Conservation (phyloP, 108 stramenopile genomes). For the Cyclotella atomus region DNA sequence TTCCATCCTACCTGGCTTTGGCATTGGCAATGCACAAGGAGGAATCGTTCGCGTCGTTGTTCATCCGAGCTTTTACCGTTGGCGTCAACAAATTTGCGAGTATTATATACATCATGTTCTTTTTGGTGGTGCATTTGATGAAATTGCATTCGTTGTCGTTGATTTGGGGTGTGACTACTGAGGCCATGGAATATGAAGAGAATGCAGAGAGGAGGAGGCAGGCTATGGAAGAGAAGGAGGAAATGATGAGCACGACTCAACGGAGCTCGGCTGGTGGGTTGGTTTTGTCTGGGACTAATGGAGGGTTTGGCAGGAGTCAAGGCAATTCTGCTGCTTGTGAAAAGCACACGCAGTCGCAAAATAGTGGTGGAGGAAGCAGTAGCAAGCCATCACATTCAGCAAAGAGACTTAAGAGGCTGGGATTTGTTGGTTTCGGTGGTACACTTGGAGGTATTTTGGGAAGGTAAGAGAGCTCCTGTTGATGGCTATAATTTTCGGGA, state of each 20-base stretch:
- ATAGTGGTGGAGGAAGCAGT: not conserved
- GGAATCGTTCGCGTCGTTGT: slow-evolving; percentile 32
- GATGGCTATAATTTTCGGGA: too few relatives aligned
- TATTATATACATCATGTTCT: slow-evolving; percentile 83
- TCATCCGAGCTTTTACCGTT: slow-evolving; percentile 27
- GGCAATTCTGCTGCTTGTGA: not conserved
- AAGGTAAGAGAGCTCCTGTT: too few relatives aligned
- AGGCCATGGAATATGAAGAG: slow-evolving; percentile 94
- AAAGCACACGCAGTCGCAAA: not conserved
- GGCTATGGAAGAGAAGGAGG: slow-evolving; percentile 29
- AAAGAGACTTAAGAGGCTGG: slow-evolving; percentile 69
- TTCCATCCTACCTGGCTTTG: slow-evolving; percentile 6
- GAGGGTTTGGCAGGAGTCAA: not conserved
- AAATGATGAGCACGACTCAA: not conserved
- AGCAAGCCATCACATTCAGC: slow-evolving; percentile 31
- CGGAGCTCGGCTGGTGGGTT: slow-evolving; percentile 20
- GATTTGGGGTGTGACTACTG: slow-evolving; percentile 89
- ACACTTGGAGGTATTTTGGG: slow-evolving; percentile 87
- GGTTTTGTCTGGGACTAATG: slow-evolving; percentile 16
- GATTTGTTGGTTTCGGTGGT: slow-evolving; percentile 86
- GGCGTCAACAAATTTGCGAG: slow-evolving; percentile 58
- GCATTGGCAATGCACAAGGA: slow-evolving; percentile 13
- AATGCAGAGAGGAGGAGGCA: slow-evolving; percentile 55
- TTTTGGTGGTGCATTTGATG: slow-evolving; percentile 85
- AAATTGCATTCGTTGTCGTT: slow-evolving; percentile 83